Conservation (phyloP, 768 basidiomycete species). For the Crucibulum laeve region DNA sequence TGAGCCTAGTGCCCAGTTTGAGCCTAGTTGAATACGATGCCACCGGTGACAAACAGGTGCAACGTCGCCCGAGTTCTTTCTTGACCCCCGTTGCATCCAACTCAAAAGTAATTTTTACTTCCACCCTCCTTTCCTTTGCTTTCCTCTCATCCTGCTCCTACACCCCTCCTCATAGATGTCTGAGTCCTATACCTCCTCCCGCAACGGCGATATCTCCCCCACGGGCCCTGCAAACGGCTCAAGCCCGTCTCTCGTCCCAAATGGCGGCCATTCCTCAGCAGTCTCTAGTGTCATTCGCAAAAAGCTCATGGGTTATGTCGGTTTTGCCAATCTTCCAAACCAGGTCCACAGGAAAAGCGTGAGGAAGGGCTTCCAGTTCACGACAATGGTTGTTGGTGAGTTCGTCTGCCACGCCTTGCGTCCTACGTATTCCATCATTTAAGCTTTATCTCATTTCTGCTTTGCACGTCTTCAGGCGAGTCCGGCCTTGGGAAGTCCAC, state of each 20-base stretch:
- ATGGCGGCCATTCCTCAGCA: constrained; percentile 27
- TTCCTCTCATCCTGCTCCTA: constrained; percentile 21
- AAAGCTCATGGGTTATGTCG: constrained; percentile 94
- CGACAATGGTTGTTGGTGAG: constrained; percentile 97
- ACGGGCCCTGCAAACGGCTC: constrained; percentile 63
- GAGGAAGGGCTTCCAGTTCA: constrained; percentile 98
- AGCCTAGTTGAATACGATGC: constrained; percentile 19
- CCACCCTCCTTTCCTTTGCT: constrained; percentile 21
- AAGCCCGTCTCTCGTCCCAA: constrained; percentile 51
- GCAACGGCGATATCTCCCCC: constrained; percentile 55
- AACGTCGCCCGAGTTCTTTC: constrained; percentile 47
- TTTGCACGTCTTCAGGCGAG: constrained; percentile 60
- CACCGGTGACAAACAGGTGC: constrained; percentile 41
- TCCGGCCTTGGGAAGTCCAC: constrained; percentile 99
- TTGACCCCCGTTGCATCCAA: constrained; percentile 48
- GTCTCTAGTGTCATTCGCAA: constrained; percentile 63
- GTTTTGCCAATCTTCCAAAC: constrained; percentile 97
- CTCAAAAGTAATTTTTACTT: constrained; percentile 46
- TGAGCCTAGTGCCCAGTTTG: too few relatives aligned
- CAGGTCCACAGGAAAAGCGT: constrained; percentile 99
- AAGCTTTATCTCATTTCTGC: constrained; percentile 15
- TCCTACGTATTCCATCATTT: constrained; percentile 11
- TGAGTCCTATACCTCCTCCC: constrained; percentile 69
- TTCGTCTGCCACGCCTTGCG: constrained; percentile 19
- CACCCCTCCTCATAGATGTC: constrained; percentile 51